A percentile compares a stretch with the other conserved stretches of the same genome.
These are phyloP conservation scores for Aegilops sharonensis DNA, from an alignment of 176 grass and related monocot genomes.

Conservation along the genomic window DNA sequence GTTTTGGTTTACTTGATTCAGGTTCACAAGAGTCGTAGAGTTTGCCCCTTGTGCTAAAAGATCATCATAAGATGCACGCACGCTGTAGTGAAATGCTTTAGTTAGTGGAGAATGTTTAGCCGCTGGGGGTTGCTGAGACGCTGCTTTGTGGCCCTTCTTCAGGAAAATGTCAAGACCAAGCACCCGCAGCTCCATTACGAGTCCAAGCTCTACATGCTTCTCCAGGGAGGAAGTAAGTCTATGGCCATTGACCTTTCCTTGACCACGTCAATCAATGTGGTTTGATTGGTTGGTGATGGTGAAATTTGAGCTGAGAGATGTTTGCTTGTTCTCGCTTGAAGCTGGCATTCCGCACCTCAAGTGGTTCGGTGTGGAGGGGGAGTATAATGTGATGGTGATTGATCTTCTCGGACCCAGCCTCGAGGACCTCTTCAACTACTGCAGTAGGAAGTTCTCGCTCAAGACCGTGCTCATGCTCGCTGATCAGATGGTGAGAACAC, in stretches of 20 bases:
- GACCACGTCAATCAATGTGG: neutral
- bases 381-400: conserved; percentile 87
- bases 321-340: conserved; percentile 8
- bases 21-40: neutral
- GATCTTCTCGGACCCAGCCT: conserved; percentile 82
- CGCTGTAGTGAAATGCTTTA: neutral
- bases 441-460: conserved; percentile 68
- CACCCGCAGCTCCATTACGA: conserved; percentile 86
- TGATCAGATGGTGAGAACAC: conserved; percentile 65
- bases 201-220: conserved; percentile 72
- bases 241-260: neutral
- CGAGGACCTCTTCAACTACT: conserved; percentile 84
- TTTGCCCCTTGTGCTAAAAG: neutral
- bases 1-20: neutral
- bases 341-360: conserved; percentile 75
- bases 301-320: conserved; percentile 6
- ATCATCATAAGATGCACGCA: neutral
- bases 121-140: neutral
- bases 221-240: conserved; percentile 84
- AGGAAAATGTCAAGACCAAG: conserved; percentile 83
- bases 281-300: neutral
- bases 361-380: conserved; percentile 80
- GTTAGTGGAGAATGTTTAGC: neutral
- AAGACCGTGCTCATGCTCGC: conserved; percentile 86
- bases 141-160: neutral